Percentiles rank a stretch among this genome's conserved stretches.
Evolutionary conservation across 805 yeast genomes (phyloP).

Genomic region (Nakazawaea molendinolei): DNA sequence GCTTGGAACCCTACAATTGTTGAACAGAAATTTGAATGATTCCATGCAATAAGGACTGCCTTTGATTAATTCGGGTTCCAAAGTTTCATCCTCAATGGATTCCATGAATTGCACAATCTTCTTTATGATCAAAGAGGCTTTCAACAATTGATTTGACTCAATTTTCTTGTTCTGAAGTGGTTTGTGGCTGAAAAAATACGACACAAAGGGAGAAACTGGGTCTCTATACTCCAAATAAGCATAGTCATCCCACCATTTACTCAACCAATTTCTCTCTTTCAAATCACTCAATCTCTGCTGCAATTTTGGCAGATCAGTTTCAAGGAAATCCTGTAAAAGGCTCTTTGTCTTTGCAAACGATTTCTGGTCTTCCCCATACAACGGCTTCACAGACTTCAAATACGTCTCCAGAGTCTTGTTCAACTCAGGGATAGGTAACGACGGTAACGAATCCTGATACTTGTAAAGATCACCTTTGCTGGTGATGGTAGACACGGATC

Average conservation of each 20-base stretch:
- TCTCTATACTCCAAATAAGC: conserved; percentile 89
- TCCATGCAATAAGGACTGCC: conserved; percentile 91
- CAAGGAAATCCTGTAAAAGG: conserved; percentile 59
- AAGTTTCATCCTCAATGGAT: conserved; percentile 58
- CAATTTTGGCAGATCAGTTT: conserved; percentile 52
- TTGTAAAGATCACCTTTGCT: conserved; percentile 62
- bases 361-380: conserved; percentile 43
- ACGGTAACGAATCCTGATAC: conserved; percentile 69
- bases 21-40: conserved; percentile 85
- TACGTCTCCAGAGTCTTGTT: conserved; percentile 64
- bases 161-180: conserved; percentile 47
- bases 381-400: conserved; percentile 68
- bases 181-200: conserved; percentile 83
- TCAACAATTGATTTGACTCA: conserved; percentile 57
- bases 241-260: conserved; percentile 88
- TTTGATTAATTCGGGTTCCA: conserved; percentile 76
- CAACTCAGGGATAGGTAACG: conserved; percentile 81
- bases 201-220: conserved; percentile 91
- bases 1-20: conserved; percentile 78
- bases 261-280: conserved; percentile 82
- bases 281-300: conserved; percentile 59
- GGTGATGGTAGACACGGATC: conserved; percentile 4
- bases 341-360: conserved; percentile 37
- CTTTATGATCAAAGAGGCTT: conserved; percentile 70
- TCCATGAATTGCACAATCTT: conserved; percentile 65